Conservation (phyloP, 1,139 yeast genomes). For the Schwanniomyces etchellsii region DNA sequence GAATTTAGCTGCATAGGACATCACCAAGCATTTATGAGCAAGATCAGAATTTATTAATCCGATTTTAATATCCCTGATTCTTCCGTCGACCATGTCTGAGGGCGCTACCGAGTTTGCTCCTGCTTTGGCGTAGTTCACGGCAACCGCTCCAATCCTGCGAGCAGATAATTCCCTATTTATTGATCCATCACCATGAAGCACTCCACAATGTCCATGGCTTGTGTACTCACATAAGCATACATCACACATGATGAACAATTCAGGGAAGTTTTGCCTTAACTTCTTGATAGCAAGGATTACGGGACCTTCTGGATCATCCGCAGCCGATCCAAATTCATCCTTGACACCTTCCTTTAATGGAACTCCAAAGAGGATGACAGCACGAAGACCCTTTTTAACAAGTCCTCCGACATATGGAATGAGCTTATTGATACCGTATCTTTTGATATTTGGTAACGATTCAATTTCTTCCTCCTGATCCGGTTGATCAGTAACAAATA, state of each 20-base stretch:
- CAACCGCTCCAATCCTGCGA: slow-evolving; percentile 85
- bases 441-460: slow-evolving; percentile 80
- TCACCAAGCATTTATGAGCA: slow-evolving; percentile 82
- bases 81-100: slow-evolving; percentile 96
- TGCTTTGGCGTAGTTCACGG: slow-evolving; percentile 91
- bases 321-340: slow-evolving; percentile 80
- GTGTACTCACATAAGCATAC: slow-evolving; percentile 97
- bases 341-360: slow-evolving; percentile 70
- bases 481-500: slow-evolving; percentile 75
- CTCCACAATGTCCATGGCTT: slow-evolving; percentile 95
- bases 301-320: slow-evolving; percentile 96
- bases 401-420: slow-evolving; percentile 65
- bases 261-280: slow-evolving; percentile 65
- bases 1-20: slow-evolving; percentile 94
- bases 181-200: slow-evolving; percentile 78
- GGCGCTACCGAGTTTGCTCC: slow-evolving; percentile 98
- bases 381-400: slow-evolving; percentile 73
- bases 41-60: slow-evolving; percentile 80
- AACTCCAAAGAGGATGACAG: slow-evolving; percentile 92
- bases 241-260: slow-evolving; percentile 82
- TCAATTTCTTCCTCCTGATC: slow-evolving; percentile 74
- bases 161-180: slow-evolving; percentile 74
- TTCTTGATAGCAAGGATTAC: slow-evolving; percentile 75
- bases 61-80: slow-evolving; percentile 79
- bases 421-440: slow-evolving; percentile 80